These are phyloP conservation scores for Jaltomata sinuosa DNA, from an alignment of 257 asterid genomes.

Conservation along the genomic window DNA sequence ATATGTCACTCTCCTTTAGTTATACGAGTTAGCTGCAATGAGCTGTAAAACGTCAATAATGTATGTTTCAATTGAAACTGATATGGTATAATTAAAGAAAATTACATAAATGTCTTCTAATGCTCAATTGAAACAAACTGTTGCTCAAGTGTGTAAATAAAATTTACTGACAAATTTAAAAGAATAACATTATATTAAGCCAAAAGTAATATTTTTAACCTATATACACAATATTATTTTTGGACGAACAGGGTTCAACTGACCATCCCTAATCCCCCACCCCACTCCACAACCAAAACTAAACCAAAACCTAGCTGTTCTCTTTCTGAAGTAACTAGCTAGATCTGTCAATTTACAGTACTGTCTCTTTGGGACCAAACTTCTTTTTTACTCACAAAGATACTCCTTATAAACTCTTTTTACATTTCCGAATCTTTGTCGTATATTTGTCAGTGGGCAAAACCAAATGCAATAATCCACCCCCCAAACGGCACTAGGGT, in stretches of 20 bases:
- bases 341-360: neutral
- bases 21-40: too few relatives aligned
- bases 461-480: neutral
- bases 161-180: too few relatives aligned
- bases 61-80: too few relatives aligned
- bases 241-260: neutral
- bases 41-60: too few relatives aligned
- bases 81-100: too few relatives aligned
- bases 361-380: neutral
- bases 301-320: neutral
- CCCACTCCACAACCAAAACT: neutral
- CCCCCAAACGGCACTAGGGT: neutral
- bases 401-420: neutral
- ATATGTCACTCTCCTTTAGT: too few relatives aligned
- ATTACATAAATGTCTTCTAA: too few relatives aligned
- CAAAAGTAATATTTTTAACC: too few relatives aligned
- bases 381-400: neutral
- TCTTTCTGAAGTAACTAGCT: neutral
- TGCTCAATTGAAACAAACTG: too few relatives aligned
- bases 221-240: too few relatives aligned
- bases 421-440: conserved; percentile 7
- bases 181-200: too few relatives aligned
- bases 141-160: too few relatives aligned
- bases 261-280: neutral
- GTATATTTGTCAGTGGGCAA: conserved; percentile 2